Percentiles rank a stretch among this genome's conserved stretches.
These are phyloP conservation scores for Russula brevipes DNA, from an alignment of 768 basidiomycete species.

Conservation along the genomic window DNA sequence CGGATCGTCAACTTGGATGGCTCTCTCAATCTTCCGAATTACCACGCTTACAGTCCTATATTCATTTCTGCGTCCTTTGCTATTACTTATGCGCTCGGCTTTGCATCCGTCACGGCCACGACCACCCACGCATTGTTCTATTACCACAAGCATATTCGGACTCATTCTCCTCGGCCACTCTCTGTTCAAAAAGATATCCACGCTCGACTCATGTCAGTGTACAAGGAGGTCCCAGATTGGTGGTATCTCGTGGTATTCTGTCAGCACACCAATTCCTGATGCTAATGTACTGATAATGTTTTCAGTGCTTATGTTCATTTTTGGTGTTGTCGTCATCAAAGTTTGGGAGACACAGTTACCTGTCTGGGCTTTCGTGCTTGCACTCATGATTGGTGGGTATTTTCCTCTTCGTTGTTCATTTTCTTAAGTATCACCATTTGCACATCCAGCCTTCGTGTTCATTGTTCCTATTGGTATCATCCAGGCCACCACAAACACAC, in stretches of 20 bases:
- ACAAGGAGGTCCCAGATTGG: constrained; percentile 78
- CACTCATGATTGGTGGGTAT: constrained; percentile 51
- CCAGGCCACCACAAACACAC: constrained; percentile 73
- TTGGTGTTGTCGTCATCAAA: constrained; percentile 59
- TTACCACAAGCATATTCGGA: constrained; percentile 76
- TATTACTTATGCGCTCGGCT: constrained; percentile 71
- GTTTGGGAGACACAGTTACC: constrained; percentile 71
- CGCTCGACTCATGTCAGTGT: constrained; percentile 71
- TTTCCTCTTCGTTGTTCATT: background rate
- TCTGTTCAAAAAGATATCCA: constrained; percentile 81
- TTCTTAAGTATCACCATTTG: background rate
- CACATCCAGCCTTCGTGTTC: constrained; percentile 35
- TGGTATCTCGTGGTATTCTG: constrained; percentile 70
- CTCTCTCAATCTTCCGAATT: constrained; percentile 52
- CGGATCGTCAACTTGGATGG: constrained; percentile 49
- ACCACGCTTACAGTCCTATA: constrained; percentile 55
- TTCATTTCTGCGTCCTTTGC: constrained; percentile 67
- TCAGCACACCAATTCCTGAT: constrained; percentile 1
- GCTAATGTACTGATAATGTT: background rate
- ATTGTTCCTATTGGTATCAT: constrained; percentile 54
- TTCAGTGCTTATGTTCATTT: constrained; percentile 52
- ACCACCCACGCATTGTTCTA: constrained; percentile 66
- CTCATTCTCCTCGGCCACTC: constrained; percentile 62
- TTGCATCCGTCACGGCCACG: constrained; percentile 74
- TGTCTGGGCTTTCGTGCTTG: constrained; percentile 66